Conservation (phyloP, 495 filamentous ascomycete genomes). For the Glutinoglossum americanum region DNA sequence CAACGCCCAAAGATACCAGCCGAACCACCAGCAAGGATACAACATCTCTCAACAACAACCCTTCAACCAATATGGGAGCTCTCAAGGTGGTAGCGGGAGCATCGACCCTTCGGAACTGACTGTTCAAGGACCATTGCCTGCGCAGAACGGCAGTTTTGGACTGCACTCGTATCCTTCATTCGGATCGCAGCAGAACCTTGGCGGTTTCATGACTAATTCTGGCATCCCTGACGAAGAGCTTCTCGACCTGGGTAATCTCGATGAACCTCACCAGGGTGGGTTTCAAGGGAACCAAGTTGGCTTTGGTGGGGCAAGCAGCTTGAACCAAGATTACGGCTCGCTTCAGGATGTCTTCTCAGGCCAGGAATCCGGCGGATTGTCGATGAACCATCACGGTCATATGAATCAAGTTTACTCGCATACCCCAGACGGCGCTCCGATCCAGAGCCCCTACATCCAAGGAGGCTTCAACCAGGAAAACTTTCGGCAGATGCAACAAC, state of each 20-base stretch:
- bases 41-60: conserved; percentile 46
- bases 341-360: neutral
- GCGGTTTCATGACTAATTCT: conserved; percentile 22
- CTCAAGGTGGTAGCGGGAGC: conserved; percentile 33
- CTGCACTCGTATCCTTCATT: conserved; percentile 9
- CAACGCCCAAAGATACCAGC: conserved; percentile 19
- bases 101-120: conserved; percentile 77
- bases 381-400: neutral
- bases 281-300: conserved; percentile 22
- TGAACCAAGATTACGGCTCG: neutral
- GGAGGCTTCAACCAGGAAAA: conserved; percentile 50
- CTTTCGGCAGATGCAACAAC: conserved; percentile 39
- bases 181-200: conserved; percentile 10
- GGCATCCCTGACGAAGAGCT: conserved; percentile 44
- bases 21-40: conserved; percentile 33
- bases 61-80: conserved; percentile 35
- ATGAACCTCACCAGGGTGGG: conserved; percentile 26
- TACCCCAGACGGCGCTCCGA: conserved; percentile 71
- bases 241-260: conserved; percentile 28
- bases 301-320: conserved; percentile 13
- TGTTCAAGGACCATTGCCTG: conserved; percentile 24
- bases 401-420: conserved; percentile 60
- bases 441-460: conserved; percentile 67
- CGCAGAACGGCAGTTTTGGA: conserved; percentile 11
- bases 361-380: neutral